These are phyloP conservation scores for Pleurotus citrinopileatus DNA, from an alignment of 768 basidiomycete species.

Conservation along the genomic window DNA sequence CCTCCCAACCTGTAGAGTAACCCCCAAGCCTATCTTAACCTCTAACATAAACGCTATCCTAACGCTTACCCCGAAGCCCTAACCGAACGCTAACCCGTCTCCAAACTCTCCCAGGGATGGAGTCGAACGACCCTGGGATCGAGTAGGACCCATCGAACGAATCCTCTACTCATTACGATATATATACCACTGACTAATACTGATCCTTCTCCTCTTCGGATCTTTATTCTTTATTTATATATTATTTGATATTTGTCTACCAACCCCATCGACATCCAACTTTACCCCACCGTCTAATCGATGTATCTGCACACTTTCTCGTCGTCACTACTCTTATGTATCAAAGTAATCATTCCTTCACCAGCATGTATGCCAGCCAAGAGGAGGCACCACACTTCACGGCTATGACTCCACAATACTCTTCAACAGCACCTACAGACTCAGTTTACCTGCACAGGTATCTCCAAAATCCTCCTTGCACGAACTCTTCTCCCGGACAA, in stretches of 20 bases:
- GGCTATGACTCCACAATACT: background rate
- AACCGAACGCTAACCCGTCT: too few species aligned
- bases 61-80: too few species aligned
- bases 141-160: too few species aligned
- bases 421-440: background rate
- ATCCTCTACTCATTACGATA: background rate
- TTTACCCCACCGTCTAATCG: background rate
- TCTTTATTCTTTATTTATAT: slow-evolving; percentile 6
- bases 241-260: background rate
- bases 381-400: background rate
- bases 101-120: too few species aligned
- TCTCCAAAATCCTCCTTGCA: background rate
- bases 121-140: too few species aligned
- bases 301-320: background rate
- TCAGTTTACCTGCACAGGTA: background rate
- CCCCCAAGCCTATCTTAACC: too few species aligned
- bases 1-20: too few species aligned
- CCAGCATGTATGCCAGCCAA: background rate
- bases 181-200: background rate
- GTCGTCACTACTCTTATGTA: background rate
- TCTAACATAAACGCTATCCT: too few species aligned
- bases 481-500: too few species aligned
- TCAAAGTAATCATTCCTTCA: background rate
- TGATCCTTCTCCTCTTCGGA: background rate
- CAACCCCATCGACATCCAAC: background rate